phyloP scores from a whole-genome alignment of 169 alveolate species.

The Plasmodium reichenowi region DNA sequence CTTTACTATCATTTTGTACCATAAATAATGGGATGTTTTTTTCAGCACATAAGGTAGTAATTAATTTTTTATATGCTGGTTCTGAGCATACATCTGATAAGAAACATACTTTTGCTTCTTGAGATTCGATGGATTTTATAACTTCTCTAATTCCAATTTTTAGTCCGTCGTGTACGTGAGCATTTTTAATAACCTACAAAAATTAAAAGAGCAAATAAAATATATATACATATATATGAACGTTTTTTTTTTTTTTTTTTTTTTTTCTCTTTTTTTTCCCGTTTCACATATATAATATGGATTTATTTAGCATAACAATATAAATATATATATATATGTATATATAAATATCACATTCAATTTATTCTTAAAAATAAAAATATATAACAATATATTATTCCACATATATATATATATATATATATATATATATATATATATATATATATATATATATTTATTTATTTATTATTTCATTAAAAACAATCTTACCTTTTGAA shows the following conservation, averaged over 20 bases:
- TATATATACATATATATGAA: too few species aligned
- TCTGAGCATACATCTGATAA: slow-evolving; percentile 95
- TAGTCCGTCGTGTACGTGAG: slow-evolving; percentile 93
- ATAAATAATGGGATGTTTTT: slow-evolving; percentile 93
- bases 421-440: neutral
- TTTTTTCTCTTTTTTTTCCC: slow-evolving; percentile 11
- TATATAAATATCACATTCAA: too few species aligned
- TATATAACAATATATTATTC: neutral
- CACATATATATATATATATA: neutral
- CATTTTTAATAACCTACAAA: slow-evolving; percentile 89
- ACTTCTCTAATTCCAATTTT: slow-evolving; percentile 96
- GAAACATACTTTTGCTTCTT: slow-evolving; percentile 95
- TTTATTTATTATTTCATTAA: neutral
- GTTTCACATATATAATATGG: neutral
- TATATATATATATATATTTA: neutral
- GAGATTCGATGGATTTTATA: slow-evolving; percentile 94
- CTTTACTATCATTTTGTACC: slow-evolving; percentile 93
- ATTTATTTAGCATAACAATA: neutral
- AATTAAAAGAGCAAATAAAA: slow-evolving; percentile 1
- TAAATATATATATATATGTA: too few species aligned
- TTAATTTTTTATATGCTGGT: slow-evolving; percentile 94
- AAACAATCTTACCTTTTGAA: slow-evolving; percentile 64
- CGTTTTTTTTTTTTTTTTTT: too few species aligned
- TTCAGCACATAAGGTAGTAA: slow-evolving; percentile 93
- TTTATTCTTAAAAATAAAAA: neutral